Conservation (phyloP, 345 rosid genomes). For the Tarenaya hassleriana region DNA sequence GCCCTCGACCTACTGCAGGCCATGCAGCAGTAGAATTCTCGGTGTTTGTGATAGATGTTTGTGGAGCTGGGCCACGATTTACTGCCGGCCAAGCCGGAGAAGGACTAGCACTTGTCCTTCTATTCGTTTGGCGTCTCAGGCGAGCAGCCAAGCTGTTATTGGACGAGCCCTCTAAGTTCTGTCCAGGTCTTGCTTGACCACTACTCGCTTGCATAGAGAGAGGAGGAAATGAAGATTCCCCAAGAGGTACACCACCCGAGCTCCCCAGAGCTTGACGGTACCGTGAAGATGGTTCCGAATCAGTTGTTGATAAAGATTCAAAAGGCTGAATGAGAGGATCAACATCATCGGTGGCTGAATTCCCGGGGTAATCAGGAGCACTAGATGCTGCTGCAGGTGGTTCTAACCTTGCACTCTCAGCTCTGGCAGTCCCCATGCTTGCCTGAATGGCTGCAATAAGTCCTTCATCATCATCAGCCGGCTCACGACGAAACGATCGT, state of each 20-base stretch:
- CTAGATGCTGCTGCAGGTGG: conserved; percentile 40
- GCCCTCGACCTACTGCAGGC: conserved; percentile 32
- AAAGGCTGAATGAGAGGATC: conserved; percentile 59
- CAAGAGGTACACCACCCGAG: conserved; percentile 48
- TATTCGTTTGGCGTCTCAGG: conserved; percentile 45
- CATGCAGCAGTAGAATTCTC: conserved; percentile 36
- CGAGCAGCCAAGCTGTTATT: conserved; percentile 64
- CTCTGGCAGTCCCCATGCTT: conserved; percentile 39
- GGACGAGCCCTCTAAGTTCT: conserved; percentile 37
- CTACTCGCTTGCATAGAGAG: conserved; percentile 34
- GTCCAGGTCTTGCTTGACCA: conserved; percentile 41
- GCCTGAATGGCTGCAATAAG: conserved; percentile 55
- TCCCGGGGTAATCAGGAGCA: conserved; percentile 35
- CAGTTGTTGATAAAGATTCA: conserved; percentile 42
- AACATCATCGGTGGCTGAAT: conserved; percentile 31
- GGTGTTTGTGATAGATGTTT: conserved; percentile 28
- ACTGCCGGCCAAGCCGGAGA: conserved; percentile 60
- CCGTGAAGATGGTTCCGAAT: conserved; percentile 47
- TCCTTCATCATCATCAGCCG: conserved; percentile 45
- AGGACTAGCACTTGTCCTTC: conserved; percentile 30
- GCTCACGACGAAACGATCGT: conserved; percentile 54
- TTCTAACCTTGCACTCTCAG: conserved; percentile 32
- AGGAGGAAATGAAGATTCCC: conserved; percentile 88
- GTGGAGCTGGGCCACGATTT: conserved; percentile 29
- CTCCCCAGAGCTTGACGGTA: conserved; percentile 49